Percentiles rank a stretch among this genome's conserved stretches.
These are phyloP conservation scores for Mucor indicus DNA, from an alignment of 371 early-diverging fungal genomes.

Conservation along the genomic window DNA sequence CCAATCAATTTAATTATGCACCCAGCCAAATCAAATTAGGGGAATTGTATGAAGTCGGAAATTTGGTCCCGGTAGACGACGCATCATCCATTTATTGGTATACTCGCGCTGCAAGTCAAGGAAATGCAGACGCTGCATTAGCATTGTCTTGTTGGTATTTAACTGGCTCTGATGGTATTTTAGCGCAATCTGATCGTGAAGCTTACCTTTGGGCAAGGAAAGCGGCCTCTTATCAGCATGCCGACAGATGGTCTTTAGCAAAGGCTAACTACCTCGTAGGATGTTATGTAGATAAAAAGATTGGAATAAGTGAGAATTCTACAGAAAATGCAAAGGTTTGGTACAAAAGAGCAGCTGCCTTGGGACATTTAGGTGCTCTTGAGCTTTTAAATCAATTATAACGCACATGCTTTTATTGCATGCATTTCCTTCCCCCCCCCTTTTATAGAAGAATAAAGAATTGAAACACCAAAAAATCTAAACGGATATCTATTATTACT, in stretches of 20 bases:
- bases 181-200: constrained; percentile 73
- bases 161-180: constrained; percentile 67
- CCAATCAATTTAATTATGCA: constrained; percentile 84
- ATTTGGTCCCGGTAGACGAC: constrained; percentile 73
- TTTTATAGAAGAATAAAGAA: too few species aligned
- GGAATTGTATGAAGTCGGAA: constrained; percentile 89
- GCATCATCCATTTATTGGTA: constrained; percentile 94
- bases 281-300: constrained; percentile 72
- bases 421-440: too few species aligned
- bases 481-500: too few species aligned
- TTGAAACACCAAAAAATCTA: too few species aligned
- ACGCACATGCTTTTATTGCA: too few species aligned
- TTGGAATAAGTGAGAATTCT: constrained; percentile 55
- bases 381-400: too few species aligned
- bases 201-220: constrained; percentile 63
- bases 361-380: constrained; percentile 72
- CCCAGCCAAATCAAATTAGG: constrained; percentile 91
- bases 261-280: constrained; percentile 86
- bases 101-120: constrained; percentile 82
- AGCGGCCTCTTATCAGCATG: constrained; percentile 11
- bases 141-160: constrained; percentile 89
- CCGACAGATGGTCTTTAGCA: constrained; percentile 56
- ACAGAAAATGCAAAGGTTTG: constrained; percentile 67
- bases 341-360: constrained; percentile 70
- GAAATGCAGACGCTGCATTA: constrained; percentile 76